Evolutionary conservation across 2,329 filamentous ascomycete species (phyloP).

Genomic region (Ascochyta clinopodiicola): DNA sequence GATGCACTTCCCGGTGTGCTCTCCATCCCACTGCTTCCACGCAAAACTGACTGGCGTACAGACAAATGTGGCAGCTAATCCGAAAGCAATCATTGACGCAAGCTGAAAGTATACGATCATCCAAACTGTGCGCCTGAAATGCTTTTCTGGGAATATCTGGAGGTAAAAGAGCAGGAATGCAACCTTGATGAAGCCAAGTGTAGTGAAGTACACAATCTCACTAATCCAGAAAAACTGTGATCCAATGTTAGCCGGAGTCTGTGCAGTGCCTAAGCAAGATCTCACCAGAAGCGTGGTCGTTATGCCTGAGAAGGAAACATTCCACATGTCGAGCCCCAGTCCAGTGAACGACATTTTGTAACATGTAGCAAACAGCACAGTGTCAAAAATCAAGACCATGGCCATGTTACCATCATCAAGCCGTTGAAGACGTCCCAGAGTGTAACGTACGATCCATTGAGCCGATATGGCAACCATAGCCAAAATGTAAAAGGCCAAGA

Average conservation of each 20-base stretch:
- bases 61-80: slow-evolving; percentile 9
- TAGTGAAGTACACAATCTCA: slow-evolving; percentile 39
- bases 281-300: slow-evolving; percentile 19
- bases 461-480: neutral
- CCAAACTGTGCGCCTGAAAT: slow-evolving; percentile 19
- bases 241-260: neutral
- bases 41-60: too few relatives aligned
- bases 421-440: slow-evolving; percentile 5
- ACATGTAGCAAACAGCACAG: slow-evolving; percentile 10
- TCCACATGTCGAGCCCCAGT: slow-evolving; percentile 21
- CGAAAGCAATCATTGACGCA: slow-evolving; percentile 27
- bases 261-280: too few relatives aligned
- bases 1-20: too few relatives aligned
- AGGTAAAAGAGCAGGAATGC: slow-evolving; percentile 36
- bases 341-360: slow-evolving; percentile 20
- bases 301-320: slow-evolving; percentile 2
- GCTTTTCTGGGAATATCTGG: slow-evolving; percentile 35
- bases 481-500: slow-evolving; percentile 4
- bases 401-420: slow-evolving; percentile 7
- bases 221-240: slow-evolving; percentile 35
- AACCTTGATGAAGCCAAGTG: slow-evolving; percentile 32
- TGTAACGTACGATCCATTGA: slow-evolving; percentile 4
- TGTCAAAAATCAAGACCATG: slow-evolving; percentile 5
- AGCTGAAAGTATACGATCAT: slow-evolving; percentile 23
- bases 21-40: too few relatives aligned